Evolutionary conservation across 176 grass and related monocot species (phyloP).

Genomic region (Oropetium thomaeum): DNA sequence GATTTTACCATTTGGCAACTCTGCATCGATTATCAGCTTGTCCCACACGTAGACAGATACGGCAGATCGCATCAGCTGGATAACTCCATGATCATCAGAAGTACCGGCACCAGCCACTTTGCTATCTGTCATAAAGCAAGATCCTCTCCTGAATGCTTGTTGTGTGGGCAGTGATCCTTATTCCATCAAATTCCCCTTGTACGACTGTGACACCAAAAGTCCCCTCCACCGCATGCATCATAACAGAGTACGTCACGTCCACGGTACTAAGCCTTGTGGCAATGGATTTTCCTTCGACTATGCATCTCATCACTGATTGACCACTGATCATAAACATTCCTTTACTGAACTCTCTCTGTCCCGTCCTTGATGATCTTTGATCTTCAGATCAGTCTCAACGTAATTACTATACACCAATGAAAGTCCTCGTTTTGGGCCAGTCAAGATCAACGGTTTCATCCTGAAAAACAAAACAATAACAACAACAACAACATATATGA

Average conservation of each 20-base stretch:
- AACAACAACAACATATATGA: too few species aligned
- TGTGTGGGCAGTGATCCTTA: constrained; percentile 1
- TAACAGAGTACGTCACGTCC: background rate
- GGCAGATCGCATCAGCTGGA: too few species aligned
- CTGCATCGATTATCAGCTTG: too few species aligned
- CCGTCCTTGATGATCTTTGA: too few species aligned
- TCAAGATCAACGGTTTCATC: too few species aligned
- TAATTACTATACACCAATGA: too few species aligned
- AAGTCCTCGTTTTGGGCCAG: too few species aligned
- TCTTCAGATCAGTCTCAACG: too few species aligned
- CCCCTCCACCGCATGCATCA: background rate
- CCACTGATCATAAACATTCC: background rate
- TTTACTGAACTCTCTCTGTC: background rate
- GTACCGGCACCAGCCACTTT: background rate
- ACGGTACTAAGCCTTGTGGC: constrained; percentile 13
- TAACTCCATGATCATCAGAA: too few species aligned
- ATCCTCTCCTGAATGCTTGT: background rate
- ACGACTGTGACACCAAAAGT: background rate
- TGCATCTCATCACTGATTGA: background rate
- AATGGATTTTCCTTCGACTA: background rate
- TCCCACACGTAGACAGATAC: too few species aligned
- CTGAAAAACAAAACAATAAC: background rate
- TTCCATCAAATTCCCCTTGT: background rate
- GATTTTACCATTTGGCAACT: too few species aligned
- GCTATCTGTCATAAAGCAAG: constrained; percentile 5